Evolutionary conservation across 495 filamentous ascomycete genomes (phyloP).

Genomic region (Penicillium samsonianum): DNA sequence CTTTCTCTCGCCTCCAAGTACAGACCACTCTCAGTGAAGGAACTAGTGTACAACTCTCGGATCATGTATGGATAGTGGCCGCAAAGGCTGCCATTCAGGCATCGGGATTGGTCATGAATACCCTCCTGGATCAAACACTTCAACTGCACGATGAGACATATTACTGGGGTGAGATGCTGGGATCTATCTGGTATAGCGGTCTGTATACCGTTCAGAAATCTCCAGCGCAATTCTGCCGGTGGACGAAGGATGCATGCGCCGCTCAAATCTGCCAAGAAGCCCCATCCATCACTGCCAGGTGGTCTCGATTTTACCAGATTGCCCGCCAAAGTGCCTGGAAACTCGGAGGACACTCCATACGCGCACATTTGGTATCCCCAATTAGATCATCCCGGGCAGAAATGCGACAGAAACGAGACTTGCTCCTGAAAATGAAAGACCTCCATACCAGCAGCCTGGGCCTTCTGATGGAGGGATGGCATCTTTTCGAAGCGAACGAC

Average conservation of each 20-base stretch:
- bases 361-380: constrained; percentile 62
- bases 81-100: constrained; percentile 84
- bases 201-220: constrained; percentile 82
- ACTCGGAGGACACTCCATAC: constrained; percentile 58
- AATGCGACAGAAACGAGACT: constrained; percentile 66
- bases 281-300: constrained; percentile 39
- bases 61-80: constrained; percentile 84
- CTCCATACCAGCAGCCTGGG: constrained; percentile 85
- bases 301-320: constrained; percentile 78
- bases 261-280: constrained; percentile 50
- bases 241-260: constrained; percentile 60
- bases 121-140: constrained; percentile 77
- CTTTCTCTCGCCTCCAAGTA: constrained; percentile 34
- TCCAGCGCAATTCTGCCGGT: constrained; percentile 68
- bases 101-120: constrained; percentile 73
- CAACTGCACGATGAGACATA: constrained; percentile 78
- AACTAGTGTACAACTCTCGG: constrained; percentile 55
- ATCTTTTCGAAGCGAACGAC: constrained; percentile 58
- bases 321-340: constrained; percentile 68
- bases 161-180: constrained; percentile 88
- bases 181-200: constrained; percentile 67
- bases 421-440: constrained; percentile 65
- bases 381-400: constrained; percentile 69
- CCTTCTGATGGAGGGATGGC: constrained; percentile 77
- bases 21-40: constrained; percentile 20